These are phyloP conservation scores for Fusarium hostae DNA, from an alignment of 2,329 filamentous ascomycete genomes.

Conservation along the genomic window DNA sequence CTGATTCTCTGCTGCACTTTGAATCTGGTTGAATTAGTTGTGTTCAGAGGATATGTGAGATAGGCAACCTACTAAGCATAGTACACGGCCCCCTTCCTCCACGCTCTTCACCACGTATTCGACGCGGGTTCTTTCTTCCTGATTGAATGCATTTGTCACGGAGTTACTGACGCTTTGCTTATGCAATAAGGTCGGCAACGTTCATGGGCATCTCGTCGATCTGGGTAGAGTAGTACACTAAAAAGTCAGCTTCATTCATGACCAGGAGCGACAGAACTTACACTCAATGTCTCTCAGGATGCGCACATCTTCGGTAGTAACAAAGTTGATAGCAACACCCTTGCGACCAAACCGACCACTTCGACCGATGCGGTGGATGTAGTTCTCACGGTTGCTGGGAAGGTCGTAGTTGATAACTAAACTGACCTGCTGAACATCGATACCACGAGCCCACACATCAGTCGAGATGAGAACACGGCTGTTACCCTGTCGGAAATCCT, in stretches of 20 bases:
- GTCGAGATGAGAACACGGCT: conserved; percentile 96
- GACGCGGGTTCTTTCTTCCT: conserved; percentile 22
- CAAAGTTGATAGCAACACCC: conserved; percentile 99
- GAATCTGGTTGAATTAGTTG: conserved; percentile 7
- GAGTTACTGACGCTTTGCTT: conserved; percentile 30
- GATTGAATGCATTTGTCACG: background rate
- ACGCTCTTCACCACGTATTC: conserved; percentile 30
- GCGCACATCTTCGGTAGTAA: conserved; percentile 96
- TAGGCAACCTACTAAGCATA: conserved; percentile 35
- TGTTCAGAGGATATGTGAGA: background rate
- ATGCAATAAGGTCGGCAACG: conserved; percentile 71
- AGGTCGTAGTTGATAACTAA: conserved; percentile 99
- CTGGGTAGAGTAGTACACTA: conserved; percentile 94
- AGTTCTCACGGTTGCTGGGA: conserved; percentile 98
- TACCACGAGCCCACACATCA: conserved; percentile 97
- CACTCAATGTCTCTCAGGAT: conserved; percentile 97
- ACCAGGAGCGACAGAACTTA: conserved; percentile 55
- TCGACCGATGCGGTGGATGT: conserved; percentile 97
- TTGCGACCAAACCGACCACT: conserved; percentile 96
- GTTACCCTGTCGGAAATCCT: conserved; percentile 97
- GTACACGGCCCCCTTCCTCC: conserved; percentile 48
- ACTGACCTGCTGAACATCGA: conserved; percentile 98
- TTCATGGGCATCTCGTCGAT: conserved; percentile 99
- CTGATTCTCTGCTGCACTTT: conserved; percentile 9
- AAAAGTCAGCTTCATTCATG: conserved; percentile 47